Conservation (phyloP, 345 rosid genomes). For the Theobroma cacao region DNA sequence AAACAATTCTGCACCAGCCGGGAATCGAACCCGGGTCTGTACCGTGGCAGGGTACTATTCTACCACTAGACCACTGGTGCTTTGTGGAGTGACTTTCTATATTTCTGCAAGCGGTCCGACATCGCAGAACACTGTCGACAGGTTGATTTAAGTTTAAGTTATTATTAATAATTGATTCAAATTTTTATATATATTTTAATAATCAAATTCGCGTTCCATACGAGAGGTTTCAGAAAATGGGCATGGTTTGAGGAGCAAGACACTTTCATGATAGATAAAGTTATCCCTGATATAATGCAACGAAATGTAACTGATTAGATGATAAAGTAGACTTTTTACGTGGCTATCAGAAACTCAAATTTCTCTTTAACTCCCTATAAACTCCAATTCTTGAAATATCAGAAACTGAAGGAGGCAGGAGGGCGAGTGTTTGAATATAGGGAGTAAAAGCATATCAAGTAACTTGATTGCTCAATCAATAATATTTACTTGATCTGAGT, state of each 20-base stretch:
- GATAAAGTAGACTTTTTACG: background rate
- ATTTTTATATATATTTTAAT: too few relatives aligned
- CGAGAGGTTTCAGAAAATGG: too few relatives aligned
- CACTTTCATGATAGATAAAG: too few relatives aligned
- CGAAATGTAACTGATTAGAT: background rate
- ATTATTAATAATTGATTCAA: too few relatives aligned
- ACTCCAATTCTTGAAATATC: background rate
- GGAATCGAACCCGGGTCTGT: slow-evolving; percentile 71
- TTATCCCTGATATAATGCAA: too few relatives aligned
- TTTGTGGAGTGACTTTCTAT: too few relatives aligned
- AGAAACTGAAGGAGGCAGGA: background rate
- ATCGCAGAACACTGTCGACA: too few relatives aligned
- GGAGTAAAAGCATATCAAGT: background rate
- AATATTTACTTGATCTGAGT: background rate
- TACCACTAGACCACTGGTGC: slow-evolving; percentile 90
- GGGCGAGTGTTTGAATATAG: background rate
- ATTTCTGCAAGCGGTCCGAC: too few relatives aligned
- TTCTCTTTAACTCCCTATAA: background rate
- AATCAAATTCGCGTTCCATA: too few relatives aligned
- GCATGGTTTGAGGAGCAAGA: too few relatives aligned
- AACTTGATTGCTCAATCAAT: background rate
- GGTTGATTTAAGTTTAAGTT: too few relatives aligned
- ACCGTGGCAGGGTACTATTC: slow-evolving; percentile 79
- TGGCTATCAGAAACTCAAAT: background rate
- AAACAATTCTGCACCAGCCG: slow-evolving; percentile 37